These are phyloP conservation scores for Candida parachauliodes DNA, from an alignment of 805 yeast genomes.

Conservation along the genomic window DNA sequence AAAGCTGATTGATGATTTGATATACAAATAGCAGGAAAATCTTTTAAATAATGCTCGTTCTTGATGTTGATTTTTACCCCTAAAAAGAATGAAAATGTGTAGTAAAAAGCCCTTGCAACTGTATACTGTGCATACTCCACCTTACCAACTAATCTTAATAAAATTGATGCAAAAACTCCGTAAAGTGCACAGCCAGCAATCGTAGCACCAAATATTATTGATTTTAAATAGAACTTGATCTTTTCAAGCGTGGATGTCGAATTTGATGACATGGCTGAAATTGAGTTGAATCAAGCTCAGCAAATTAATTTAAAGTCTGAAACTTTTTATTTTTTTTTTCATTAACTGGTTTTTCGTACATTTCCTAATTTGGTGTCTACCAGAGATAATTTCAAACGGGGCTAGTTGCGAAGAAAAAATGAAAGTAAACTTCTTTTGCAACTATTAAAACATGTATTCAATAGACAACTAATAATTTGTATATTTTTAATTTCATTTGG, in stretches of 20 bases:
- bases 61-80: slow-evolving; percentile 70
- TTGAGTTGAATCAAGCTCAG: slow-evolving; percentile 2
- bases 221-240: slow-evolving; percentile 51
- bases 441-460: too few species aligned
- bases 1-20: slow-evolving; percentile 90
- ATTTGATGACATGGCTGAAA: not conserved
- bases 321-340: too few species aligned
- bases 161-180: slow-evolving; percentile 73
- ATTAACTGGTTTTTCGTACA: too few species aligned
- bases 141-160: slow-evolving; percentile 66
- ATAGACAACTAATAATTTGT: too few species aligned
- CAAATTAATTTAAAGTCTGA: slow-evolving; percentile 1
- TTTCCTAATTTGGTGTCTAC: too few species aligned
- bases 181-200: slow-evolving; percentile 62
- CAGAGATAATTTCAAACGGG: too few species aligned
- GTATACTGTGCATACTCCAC: slow-evolving; percentile 82
- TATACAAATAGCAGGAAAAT: slow-evolving; percentile 71
- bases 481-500: too few species aligned
- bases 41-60: slow-evolving; percentile 54
- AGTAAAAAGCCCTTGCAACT: slow-evolving; percentile 80
- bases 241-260: not conserved
- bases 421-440: too few species aligned
- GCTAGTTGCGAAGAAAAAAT: too few species aligned
- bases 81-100: slow-evolving; percentile 53
- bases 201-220: slow-evolving; percentile 50